Percentiles rank a stretch among this genome's conserved stretches.
phyloP scores from a whole-genome alignment of 75 land plant species.

The Ceratopteris richardii region DNA sequence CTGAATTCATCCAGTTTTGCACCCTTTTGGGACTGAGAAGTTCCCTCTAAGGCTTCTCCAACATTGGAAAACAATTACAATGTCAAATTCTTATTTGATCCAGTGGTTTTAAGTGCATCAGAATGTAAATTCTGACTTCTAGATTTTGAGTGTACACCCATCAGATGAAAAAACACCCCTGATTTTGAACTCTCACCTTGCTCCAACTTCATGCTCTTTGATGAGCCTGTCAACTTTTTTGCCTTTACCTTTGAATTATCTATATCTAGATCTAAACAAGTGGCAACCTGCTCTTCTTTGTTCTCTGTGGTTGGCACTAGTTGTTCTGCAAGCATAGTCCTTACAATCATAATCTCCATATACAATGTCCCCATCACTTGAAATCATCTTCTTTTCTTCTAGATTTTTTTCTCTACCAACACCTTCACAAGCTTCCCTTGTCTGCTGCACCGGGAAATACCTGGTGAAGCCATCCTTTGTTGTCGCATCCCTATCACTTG shows the following conservation, averaged over 20 bases:
- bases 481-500: too few species aligned
- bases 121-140: too few species aligned
- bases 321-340: too few species aligned
- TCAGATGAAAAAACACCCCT: neutral
- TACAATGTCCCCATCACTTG: too few species aligned
- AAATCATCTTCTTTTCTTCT: too few species aligned
- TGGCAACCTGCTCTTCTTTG: neutral
- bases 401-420: too few species aligned
- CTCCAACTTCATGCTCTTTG: neutral
- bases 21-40: neutral
- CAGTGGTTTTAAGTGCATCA: neutral
- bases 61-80: conserved; percentile 8
- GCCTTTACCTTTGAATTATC: neutral
- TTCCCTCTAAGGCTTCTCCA: conserved; percentile 22
- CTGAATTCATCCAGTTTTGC: neutral
- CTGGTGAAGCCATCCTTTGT: too few species aligned
- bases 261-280: neutral
- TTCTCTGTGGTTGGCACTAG: neutral
- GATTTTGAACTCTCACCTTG: neutral
- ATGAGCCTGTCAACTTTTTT: neutral
- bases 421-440: too few species aligned
- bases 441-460: too few species aligned
- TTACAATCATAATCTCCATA: too few species aligned
- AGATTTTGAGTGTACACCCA: neutral
- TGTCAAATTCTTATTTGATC: conserved; percentile 6